Conservation (phyloP, 371 early-diverging fungal genomes). For the Enterospora canceri region DNA sequence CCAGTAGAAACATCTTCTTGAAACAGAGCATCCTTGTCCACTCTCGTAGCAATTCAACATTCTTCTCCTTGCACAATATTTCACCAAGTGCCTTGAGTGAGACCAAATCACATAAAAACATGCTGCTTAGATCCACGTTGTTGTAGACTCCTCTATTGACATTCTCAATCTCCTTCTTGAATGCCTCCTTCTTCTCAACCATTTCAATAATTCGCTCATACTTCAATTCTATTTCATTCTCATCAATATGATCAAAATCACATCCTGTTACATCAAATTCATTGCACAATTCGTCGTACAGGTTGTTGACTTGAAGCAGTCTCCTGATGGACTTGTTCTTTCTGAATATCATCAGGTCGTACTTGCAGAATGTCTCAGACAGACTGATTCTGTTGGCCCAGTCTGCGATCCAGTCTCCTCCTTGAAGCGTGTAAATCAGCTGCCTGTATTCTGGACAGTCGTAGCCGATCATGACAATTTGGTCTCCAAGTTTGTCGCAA, state of each 20-base stretch:
- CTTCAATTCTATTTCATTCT: background rate
- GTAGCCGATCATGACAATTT: conserved; percentile 17
- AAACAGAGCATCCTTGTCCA: conserved; percentile 74
- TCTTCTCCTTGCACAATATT: conserved; percentile 68
- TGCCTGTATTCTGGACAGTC: background rate
- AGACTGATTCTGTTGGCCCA: background rate
- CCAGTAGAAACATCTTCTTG: conserved; percentile 66
- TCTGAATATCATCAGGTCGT: background rate
- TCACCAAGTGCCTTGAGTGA: conserved; percentile 71
- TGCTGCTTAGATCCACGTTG: conserved; percentile 58
- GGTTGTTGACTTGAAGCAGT: background rate
- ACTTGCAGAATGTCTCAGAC: conserved; percentile 1
- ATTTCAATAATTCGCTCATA: background rate
- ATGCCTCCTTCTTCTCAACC: background rate
- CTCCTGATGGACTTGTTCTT: background rate
- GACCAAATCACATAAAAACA: conserved; percentile 52
- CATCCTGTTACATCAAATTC: background rate
- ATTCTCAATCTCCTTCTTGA: background rate
- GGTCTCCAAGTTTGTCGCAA: background rate
- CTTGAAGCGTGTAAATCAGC: background rate
- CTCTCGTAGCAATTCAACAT: conserved; percentile 63
- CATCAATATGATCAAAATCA: background rate
- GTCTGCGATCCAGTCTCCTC: background rate
- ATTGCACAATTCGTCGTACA: background rate
- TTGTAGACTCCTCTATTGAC: background rate